A percentile compares a stretch with the other conserved stretches of the same genome.
These are phyloP conservation scores for Xylariales sp. DNA, from an alignment of 2,329 filamentous ascomycete genomes.

Conservation along the genomic window DNA sequence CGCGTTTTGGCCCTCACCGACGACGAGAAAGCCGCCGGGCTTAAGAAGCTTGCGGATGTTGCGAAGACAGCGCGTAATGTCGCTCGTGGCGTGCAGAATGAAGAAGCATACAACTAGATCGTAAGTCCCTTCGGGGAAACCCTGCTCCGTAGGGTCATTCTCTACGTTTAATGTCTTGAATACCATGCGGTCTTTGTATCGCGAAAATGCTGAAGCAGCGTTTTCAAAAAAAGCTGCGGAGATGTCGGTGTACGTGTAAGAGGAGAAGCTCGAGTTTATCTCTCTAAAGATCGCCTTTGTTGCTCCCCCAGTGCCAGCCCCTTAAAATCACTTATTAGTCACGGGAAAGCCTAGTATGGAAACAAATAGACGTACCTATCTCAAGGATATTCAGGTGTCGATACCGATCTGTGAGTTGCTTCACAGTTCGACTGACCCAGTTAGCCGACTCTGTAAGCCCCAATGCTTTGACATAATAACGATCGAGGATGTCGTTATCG, in stretches of 20 bases:
- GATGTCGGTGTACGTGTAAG: conserved; percentile 57
- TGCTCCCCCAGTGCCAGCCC: conserved; percentile 54
- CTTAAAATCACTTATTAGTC: conserved; percentile 17
- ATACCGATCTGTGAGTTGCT: conserved; percentile 32
- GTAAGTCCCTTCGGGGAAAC: not conserved
- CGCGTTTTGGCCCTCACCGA: conserved; percentile 27
- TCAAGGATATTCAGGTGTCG: conserved; percentile 35
- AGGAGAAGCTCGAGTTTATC: conserved; percentile 40
- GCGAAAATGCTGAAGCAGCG: conserved; percentile 46
- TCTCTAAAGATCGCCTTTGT: conserved; percentile 50
- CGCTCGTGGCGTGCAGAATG: not conserved
- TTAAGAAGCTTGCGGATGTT: conserved; percentile 43
- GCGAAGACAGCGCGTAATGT: not conserved
- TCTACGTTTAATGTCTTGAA: not conserved
- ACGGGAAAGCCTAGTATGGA: not conserved
- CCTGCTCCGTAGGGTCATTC: not conserved
- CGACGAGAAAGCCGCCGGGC: conserved; percentile 52
- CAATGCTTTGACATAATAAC: conserved; percentile 28
- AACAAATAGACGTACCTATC: conserved; percentile 22
- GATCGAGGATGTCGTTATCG: conserved; percentile 34
- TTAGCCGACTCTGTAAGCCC: conserved; percentile 4
- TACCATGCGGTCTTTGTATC: conserved; percentile 27
- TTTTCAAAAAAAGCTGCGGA: conserved; percentile 53
- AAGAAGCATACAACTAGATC: not conserved
- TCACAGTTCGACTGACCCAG: conserved; percentile 23